Evolutionary conservation across 768 basidiomycete genomes (phyloP), one percentile per base, ranked within the genome.

Genomic region (Artomyces pyxidatus): DNA sequence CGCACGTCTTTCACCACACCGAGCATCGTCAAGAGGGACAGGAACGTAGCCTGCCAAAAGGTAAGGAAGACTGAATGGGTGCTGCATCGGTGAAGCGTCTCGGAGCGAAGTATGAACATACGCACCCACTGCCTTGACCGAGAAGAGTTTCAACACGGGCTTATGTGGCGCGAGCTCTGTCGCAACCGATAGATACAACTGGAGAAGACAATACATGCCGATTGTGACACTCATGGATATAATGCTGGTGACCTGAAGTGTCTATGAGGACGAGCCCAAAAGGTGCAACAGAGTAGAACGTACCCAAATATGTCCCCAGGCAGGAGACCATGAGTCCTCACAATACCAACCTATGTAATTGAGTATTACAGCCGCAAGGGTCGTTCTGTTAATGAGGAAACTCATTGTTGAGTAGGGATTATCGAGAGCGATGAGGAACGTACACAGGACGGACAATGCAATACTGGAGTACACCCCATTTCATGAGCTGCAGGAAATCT

Each of bases 131-230:
- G 82, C 80, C 61, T 88, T 90, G 55, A 88, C 69, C 9, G 84
- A 72, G 56, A 88, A 75, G 8, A 88, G 64, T 61, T 86, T 85
- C 17, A 86, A 63, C 14, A 88, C 58, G 2, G 85, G 86, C 42
- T 73, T 71, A 46, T 78, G 76, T 0, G 74, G 76, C 9, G 71
- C 66, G n/a, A 89, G 68, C 38, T 77, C 67, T 11, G 63, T 63
- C 6, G 78, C 64, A 14, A 88, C 70, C 0, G 77, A 64, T 7
- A 85, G 54, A 57, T 85, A 87, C 16, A 90, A 65, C 60, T 88
- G 86, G 19, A 89, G 65, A 49, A 85, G 63, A 60, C 83, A 85
- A 61, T 85, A 89, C 85, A 88, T 87, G 27, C 85, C 83, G 46
- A 88, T 60, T 0, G 84, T 75, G 16, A 90, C 85, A 0, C 85